Conservation (phyloP, 2,329 filamentous ascomycete species). For the Diplodia intermedia region DNA sequence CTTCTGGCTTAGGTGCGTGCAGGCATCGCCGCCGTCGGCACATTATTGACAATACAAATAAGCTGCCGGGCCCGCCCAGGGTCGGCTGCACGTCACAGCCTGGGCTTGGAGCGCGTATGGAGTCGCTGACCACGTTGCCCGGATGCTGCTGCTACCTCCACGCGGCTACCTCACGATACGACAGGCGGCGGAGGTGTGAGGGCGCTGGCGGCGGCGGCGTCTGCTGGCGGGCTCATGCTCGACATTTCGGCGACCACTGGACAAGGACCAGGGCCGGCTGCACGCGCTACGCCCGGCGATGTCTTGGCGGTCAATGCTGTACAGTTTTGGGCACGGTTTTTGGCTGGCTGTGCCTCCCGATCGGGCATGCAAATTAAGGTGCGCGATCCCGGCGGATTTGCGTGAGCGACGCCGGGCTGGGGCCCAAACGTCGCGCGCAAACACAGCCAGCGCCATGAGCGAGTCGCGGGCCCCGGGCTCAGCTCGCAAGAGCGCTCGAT, state of each 20-base stretch:
- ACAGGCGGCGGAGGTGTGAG: constrained; percentile 14
- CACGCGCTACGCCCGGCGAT: constrained; percentile 7
- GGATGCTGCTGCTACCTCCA: not conserved
- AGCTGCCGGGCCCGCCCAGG: constrained; percentile 17
- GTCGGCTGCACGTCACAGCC: constrained; percentile 23
- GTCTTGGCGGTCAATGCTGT: constrained; percentile 29
- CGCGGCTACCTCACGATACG: constrained; percentile 23
- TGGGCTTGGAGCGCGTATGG: constrained; percentile 1
- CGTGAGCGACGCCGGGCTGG: not conserved
- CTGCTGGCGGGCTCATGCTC: constrained; percentile 21
- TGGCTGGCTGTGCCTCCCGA: constrained; percentile 28
- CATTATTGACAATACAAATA: constrained; percentile 31
- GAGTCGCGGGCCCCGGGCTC: constrained; percentile 5
- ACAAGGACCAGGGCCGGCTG: constrained; percentile 12
- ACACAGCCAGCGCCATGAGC: not conserved
- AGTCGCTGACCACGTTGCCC: not conserved
- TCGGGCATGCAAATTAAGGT: constrained; percentile 31
- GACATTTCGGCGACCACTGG: constrained; percentile 20
- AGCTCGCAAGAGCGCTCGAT: constrained; percentile 1
- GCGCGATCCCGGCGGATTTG: constrained; percentile 28
- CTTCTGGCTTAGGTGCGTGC: constrained; percentile 4
- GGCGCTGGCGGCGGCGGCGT: constrained; percentile 4
- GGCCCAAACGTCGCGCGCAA: constrained; percentile 1
- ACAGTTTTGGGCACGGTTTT: constrained; percentile 5
- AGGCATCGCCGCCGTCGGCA: constrained; percentile 18